Evolutionary conservation across 352 stramenopile species (phyloP), one percentile per base, ranked within the genome.

Genomic region (Globisporangium orthogonon): DNA sequence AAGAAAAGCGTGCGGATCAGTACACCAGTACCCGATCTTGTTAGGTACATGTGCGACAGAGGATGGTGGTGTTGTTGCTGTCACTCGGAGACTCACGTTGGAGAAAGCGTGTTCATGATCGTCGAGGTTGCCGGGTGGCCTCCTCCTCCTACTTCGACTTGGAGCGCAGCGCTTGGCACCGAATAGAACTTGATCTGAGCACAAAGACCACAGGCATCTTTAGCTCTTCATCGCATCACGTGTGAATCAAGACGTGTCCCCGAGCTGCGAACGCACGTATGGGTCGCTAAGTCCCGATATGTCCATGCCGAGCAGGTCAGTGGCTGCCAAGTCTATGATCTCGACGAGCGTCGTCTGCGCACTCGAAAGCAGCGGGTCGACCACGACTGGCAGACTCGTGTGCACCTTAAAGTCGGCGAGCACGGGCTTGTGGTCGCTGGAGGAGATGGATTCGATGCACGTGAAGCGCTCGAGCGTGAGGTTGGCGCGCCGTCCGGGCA

Each of bases 381-480:
- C 54, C 23, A 13, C 47, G 31, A 83, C 56, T 1, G 48, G 51
- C 2, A 64, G 65, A 11, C 74, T 77, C 41, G 64, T 68, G 6
- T 37, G 39, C 14, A 94, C 62, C 1, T 77, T 55, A 57, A 91
- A 94, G 39, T 70, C 60, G 17, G 78, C 80, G 1, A 73, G 62
- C 13, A 96, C 70, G 0, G 87, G 87, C 52, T 94, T 96, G 69
- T 96, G 85, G 54, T 96, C 85, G 41, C 85, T 95, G 9, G 87
- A 92, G 28, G 60, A 64, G 33, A 95, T 88, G 14, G 54, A 56
- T 46, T 87, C 74, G 23, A 87, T 71, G 58, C 74, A 81, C 7
- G 73, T 65, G 52, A 94, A 90, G 7, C 65, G 58, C 11, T 73
- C 54, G 35, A 87, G 60, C 65, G 82, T 86, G 35, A 95, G 61